Base-by-base conservation (phyloP, 208 protist species). In the Leishmania amazonensis region DNA sequence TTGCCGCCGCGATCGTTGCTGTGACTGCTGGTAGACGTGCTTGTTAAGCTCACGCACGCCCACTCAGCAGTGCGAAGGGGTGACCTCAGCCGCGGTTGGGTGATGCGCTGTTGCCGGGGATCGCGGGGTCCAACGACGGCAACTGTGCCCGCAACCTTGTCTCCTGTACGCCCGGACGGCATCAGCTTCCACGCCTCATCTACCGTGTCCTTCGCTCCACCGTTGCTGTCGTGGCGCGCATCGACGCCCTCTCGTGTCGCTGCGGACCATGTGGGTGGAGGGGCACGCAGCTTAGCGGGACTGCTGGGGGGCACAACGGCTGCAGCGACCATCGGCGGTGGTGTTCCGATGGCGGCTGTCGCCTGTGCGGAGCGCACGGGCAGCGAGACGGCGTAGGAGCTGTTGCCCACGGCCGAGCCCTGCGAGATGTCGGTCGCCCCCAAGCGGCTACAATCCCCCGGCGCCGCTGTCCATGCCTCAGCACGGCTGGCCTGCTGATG, bases 11-110 rank as follows among this genome's bases (percentile, higher is more conserved):
- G 57, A 35, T 75, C 6, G 53, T 31, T 38, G 76, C 76, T 74
- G 58, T 85, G 75, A 5, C 54, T 78, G 51, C 82, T 85, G 28
- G 81, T 80, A 28, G 81, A 80, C 11, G 81, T 73, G 81, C 81
- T 84, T 6, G 81, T 84, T 31, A 84, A 42, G 70, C 81, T 84
- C 31, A 72, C 70, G 58, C 5, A 42, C 0, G 8, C 75, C 81
- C 81, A 84, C 81, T 24, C 31, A 24, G 49, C 31, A 7, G 73
- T 28, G 31, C 51, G 47, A 35, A 5, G 19, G n/a, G 31, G 49
- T 31, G 73, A 45, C 73, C n/a, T 76, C 73, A 51, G 31, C 24
- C 35, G 42, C 60, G 51, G 31, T n/a, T 57, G 5, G 28, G 11
- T 62, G 35, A 31, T 9, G 51, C 51, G 51, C 49, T 40, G 73